These are phyloP conservation scores for Pichia sp. DNA, from an alignment of 1,139 yeast species.

Conservation along the genomic window DNA sequence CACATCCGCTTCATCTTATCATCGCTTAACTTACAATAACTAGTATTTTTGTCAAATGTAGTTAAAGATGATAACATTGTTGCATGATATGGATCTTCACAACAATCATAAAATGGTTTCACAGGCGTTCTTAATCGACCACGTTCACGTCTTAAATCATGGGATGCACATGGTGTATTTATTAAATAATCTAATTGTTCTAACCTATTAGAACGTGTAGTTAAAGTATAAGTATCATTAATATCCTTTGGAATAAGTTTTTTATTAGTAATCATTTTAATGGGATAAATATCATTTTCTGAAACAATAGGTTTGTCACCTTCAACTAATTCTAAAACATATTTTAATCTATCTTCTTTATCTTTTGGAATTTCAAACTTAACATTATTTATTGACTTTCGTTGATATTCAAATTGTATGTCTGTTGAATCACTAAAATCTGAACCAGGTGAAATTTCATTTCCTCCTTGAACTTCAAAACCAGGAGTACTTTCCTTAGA, in stretches of 20 bases:
- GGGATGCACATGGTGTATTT: slow-evolving; percentile 30
- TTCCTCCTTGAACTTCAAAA: background rate
- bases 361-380: slow-evolving; percentile 17
- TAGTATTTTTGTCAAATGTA: slow-evolving; percentile 28
- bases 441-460: too few relatives aligned
- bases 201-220: slow-evolving; percentile 22
- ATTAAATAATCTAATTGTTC: slow-evolving; percentile 24
- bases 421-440: background rate
- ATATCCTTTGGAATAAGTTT: slow-evolving; percentile 19
- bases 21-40: slow-evolving; percentile 24
- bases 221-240: slow-evolving; percentile 27
- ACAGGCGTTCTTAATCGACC: slow-evolving; percentile 34
- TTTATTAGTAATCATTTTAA: slow-evolving; percentile 17
- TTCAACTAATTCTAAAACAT: slow-evolving; percentile 18
- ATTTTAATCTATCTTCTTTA: slow-evolving; percentile 13
- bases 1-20: slow-evolving; percentile 22
- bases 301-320: slow-evolving; percentile 16
- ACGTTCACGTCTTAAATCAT: slow-evolving; percentile 38
- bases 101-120: slow-evolving; percentile 47
- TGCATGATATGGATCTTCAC: slow-evolving; percentile 45
- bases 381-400: slow-evolving; percentile 4
- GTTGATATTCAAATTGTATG: slow-evolving; percentile 1
- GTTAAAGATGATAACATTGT: slow-evolving; percentile 31
- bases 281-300: slow-evolving; percentile 22
- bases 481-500: background rate